These are phyloP conservation scores for Scleroderma bovista DNA, from an alignment of 768 basidiomycete genomes.

Conservation along the genomic window DNA sequence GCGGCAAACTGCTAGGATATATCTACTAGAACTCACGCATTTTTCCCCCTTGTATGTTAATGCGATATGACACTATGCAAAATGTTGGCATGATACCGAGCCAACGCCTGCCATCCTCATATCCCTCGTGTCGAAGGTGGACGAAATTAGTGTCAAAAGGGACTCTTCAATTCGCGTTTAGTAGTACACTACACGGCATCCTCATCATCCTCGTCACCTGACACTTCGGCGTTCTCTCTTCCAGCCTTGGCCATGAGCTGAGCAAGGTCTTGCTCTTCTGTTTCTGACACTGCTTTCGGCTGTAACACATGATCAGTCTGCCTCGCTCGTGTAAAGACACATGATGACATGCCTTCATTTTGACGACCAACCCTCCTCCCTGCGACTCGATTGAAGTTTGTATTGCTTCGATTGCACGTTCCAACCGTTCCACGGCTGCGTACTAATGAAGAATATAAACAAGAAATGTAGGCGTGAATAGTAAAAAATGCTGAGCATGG, in stretches of 20 bases:
- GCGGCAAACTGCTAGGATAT: slow-evolving; percentile 91
- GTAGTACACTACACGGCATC: slow-evolving; percentile 27
- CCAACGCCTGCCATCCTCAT: not conserved
- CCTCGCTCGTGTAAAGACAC: not conserved
- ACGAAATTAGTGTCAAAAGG: too few relatives aligned
- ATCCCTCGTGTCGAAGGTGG: not conserved
- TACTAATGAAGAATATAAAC: slow-evolving; percentile 37
- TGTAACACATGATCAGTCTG: slow-evolving; percentile 25
- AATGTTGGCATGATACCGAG: not conserved
- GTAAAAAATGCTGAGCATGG: not conserved
- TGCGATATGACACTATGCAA: not conserved
- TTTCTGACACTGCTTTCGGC: slow-evolving; percentile 98
- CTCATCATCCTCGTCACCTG: slow-evolving; percentile 89
- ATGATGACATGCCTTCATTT: slow-evolving; percentile 76
- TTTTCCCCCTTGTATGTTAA: not conserved
- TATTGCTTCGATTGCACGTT: slow-evolving; percentile 89
- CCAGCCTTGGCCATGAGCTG: slow-evolving; percentile 95
- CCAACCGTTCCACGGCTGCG: slow-evolving; percentile 87
- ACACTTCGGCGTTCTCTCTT: slow-evolving; percentile 92
- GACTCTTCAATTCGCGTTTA: not conserved
- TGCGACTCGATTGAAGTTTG: slow-evolving; percentile 77
- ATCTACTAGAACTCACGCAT: slow-evolving; percentile 59
- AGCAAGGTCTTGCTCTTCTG: slow-evolving; percentile 95
- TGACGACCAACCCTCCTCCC: slow-evolving; percentile 83
- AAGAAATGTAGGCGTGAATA: not conserved